Percentiles rank a stretch among this genome's conserved stretches.
These are phyloP conservation scores for Colletotrichum chlorophyti DNA, from an alignment of 2,329 filamentous ascomycete species.

Conservation along the genomic window DNA sequence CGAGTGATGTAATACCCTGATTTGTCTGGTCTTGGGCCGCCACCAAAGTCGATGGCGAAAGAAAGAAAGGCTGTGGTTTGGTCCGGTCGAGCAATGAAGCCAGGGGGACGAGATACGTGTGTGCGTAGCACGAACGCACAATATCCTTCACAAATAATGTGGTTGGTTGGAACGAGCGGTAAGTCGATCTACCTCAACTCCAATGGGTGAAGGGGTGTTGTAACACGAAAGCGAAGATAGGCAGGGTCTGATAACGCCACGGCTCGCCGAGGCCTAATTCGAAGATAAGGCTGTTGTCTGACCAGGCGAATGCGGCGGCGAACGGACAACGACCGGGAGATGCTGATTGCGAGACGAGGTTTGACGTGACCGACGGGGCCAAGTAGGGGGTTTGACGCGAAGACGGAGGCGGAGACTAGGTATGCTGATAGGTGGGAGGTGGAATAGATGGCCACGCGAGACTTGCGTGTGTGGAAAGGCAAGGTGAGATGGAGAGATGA, in stretches of 20 bases:
- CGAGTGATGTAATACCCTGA: slow-evolving; percentile 28
- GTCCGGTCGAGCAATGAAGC: too few relatives aligned
- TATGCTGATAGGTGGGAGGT: too few relatives aligned
- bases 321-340: slow-evolving; percentile 5
- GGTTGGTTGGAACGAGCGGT: slow-evolving; percentile 11
- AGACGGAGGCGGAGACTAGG: too few relatives aligned
- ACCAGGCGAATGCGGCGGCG: not conserved
- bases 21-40: slow-evolving; percentile 12
- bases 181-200: slow-evolving; percentile 6
- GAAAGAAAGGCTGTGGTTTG: not conserved
- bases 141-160: slow-evolving; percentile 9
- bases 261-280: slow-evolving; percentile 13
- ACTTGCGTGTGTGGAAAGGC: not conserved
- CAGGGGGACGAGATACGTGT: slow-evolving; percentile 9
- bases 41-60: slow-evolving; percentile 7
- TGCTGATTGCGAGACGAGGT: slow-evolving; percentile 23
- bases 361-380: slow-evolving; percentile 18
- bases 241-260: slow-evolving; percentile 12
- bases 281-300: slow-evolving; percentile 14
- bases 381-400: not conserved
- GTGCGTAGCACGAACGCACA: slow-evolving; percentile 22
- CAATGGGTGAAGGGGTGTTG: slow-evolving; percentile 7
- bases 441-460: slow-evolving; percentile 14
- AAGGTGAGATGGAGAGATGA: too few relatives aligned
- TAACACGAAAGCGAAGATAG: slow-evolving; percentile 11